Conservation (phyloP, 208 protist species). For the Acanthamoeba sp. region DNA sequence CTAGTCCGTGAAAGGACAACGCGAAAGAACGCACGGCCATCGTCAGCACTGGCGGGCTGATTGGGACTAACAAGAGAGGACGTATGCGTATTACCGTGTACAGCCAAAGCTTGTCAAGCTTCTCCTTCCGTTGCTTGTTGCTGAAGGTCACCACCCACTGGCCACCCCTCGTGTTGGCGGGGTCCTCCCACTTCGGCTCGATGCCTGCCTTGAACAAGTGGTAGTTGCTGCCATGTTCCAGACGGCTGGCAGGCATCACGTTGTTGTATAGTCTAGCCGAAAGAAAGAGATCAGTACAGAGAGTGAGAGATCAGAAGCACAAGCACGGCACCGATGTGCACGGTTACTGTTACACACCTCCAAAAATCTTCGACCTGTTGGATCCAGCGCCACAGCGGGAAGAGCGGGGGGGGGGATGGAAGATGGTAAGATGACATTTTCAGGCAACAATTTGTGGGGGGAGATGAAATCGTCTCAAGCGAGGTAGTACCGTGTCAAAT, state of each 20-base stretch:
- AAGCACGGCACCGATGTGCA: neutral
- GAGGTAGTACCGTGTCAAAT: constrained; percentile 83
- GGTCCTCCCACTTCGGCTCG: constrained; percentile 96
- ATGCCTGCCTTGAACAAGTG: constrained; percentile 97
- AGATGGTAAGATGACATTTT: no score
- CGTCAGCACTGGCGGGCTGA: no score
- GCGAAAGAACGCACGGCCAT: no score
- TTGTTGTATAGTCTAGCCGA: constrained; percentile 95
- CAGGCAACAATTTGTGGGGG: no score
- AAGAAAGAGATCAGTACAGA: neutral
- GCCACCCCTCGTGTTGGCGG: constrained; percentile 92
- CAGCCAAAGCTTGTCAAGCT: constrained; percentile 79
- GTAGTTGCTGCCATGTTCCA: constrained; percentile 92
- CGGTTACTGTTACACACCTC: constrained; percentile 67
- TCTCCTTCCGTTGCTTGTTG: constrained; percentile 70
- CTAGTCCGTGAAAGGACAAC: neutral
- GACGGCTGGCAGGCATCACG: constrained; percentile 90
- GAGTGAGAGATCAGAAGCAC: neutral
- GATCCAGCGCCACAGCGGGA: neutral
- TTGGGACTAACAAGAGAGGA: no score
- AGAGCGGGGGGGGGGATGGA: neutral
- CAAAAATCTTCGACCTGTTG: constrained; percentile 85
- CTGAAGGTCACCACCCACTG: constrained; percentile 87
- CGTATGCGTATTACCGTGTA: constrained; percentile 47
- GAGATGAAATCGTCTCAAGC: no score